phyloP scores from a whole-genome alignment of 1,284 basidiomycete genomes.

The Papiliotrema nemorosa region DNA sequence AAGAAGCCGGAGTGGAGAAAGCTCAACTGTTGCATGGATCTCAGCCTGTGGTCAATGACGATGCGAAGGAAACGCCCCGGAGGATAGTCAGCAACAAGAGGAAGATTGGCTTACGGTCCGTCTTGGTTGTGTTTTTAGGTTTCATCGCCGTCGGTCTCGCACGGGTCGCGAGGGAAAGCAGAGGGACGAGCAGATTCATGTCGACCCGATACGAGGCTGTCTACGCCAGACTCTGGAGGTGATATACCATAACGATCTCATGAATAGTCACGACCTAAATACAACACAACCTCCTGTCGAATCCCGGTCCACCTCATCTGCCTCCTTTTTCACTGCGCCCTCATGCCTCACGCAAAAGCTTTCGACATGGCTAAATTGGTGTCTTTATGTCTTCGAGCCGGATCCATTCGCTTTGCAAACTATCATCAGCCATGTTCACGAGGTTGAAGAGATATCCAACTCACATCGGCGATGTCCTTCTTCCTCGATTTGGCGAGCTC shows the following conservation, averaged over 20 bases:
- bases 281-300: neutral
- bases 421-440: neutral
- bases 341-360: neutral
- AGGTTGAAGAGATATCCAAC: neutral
- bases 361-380: neutral
- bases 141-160: slow-evolving; percentile 29
- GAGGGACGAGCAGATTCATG: slow-evolving; percentile 16
- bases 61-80: slow-evolving; percentile 1
- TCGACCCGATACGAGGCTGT: slow-evolving; percentile 33
- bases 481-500: neutral
- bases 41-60: neutral
- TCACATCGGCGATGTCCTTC: neutral
- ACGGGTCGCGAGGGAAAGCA: slow-evolving; percentile 26
- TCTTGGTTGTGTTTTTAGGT: slow-evolving; percentile 24
- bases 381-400: too few species aligned
- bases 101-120: slow-evolving; percentile 20
- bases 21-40: too few species aligned
- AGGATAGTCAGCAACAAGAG: slow-evolving; percentile 7
- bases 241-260: neutral
- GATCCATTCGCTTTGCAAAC: neutral
- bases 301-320: neutral
- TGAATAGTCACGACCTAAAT: neutral
- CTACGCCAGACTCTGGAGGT: slow-evolving; percentile 5
- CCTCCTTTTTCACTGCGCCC: neutral
- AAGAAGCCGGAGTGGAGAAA: neutral